Evolutionary conservation across 2,329 filamentous ascomycete genomes (phyloP), one percentile per base, ranked within the genome.

Genomic region (Arthrobotrys pseudoclavata): DNA sequence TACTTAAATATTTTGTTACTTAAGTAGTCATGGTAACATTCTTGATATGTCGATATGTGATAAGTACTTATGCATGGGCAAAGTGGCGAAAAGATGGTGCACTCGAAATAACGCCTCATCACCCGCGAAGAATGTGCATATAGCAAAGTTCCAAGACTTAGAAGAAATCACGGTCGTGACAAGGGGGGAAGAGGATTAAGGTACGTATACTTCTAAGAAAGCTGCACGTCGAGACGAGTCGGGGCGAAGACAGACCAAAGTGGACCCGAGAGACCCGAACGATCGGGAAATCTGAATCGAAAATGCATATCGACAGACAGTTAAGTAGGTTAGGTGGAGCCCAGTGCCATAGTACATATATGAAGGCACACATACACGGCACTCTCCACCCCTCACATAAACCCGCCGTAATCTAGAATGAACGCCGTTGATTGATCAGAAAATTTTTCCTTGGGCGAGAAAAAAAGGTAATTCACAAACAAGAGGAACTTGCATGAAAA

Each of bases 391-490:
- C 62, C 62, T 67, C 62, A 37, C 62, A 42, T 67, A 20, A 40
- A 18, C 13, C 10, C 22, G 47, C 31, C 13, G 15, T 52, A 3
- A 55, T 26, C 34, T n/a, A 42, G 20, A 67, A 40, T 26, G 22
- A 68, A 60, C 37, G 64, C 34, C 37, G 37, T 29, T 60, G 52
- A 47, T 57, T 68, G 52, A 68, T 57, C 37, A 68, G 52, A 45
- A 42, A 55, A 31, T 18, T 18, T 31, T 45, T 37, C 29, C 4
- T n/a, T 1, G 42, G 13, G 22, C 24, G n/a, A 37, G 24, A 48
- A 31, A 53, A 42, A 50, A 20, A 42, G 26, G 22, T 22, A 45
- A 9, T 24, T 57, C 29, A 60, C 42, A 48, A 61, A 47, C 34
- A 55, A 60, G 18, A 68, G 18, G 53, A 68, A 57, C 52, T 31